Evolutionary conservation across 2,329 filamentous ascomycete species (phyloP), one percentile per base, ranked within the genome.

Genomic region (Diaporthe citri): DNA sequence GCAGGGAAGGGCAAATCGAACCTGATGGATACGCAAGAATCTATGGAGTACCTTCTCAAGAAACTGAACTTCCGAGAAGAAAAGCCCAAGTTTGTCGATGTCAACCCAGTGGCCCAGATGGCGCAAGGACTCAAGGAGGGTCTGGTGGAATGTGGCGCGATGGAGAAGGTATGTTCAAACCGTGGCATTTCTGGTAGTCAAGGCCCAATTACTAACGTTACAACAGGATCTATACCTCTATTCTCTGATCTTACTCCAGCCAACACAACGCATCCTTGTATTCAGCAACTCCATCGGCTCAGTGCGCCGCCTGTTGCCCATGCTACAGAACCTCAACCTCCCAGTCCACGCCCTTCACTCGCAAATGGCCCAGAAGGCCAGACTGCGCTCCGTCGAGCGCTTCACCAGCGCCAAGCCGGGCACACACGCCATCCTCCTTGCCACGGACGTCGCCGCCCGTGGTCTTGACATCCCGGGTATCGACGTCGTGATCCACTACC

Each of bases 271-370:
- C 43, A 95, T 95, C 0, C 88, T 99, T 3, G 92, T 99, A 64
- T 99, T 99, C 83, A 95, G 96, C 39, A 99, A 99, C 85, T 98
- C 96, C 59, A 98, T 99, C 83, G 94, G 94, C 71, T 94, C 96
- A 3, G 96, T 98, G 70, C 93, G 95, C 59, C 94, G 97, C 51
- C 87, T 99, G 17, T 92, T 93, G 0, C 95, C 96, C 0, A 90
- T 98, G 81, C 89, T 99, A 2, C 92, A 96, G 79, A 95, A 94
- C 78, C 91, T 99, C 69, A 90, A 93, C 77, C 88, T 98, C 12
- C 92, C 93, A 3, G 93, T 93, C 1, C 87, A 95, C 15, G 92
- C 94, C 0, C 87, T 99, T 0, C 97, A 99, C 84, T 98, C 95
- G 0, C 94, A 95, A 77, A 98, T 99, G 97, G 89, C 92, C 1